phyloP scores from a whole-genome alignment of 768 basidiomycete genomes.

The Hericium alpestre region DNA sequence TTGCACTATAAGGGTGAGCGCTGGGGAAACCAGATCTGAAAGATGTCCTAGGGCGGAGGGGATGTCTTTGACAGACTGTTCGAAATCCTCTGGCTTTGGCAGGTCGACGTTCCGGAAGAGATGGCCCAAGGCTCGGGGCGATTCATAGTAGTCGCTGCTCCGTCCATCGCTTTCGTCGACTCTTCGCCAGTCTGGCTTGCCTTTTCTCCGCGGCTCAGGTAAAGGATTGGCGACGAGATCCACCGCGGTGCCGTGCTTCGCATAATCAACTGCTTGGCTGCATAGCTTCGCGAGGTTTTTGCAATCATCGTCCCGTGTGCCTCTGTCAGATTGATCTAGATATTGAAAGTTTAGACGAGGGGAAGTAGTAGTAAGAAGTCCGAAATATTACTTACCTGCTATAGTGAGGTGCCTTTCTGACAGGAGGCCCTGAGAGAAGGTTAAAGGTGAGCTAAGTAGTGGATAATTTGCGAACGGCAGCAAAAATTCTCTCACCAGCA shows the following conservation, averaged over 20 bases:
- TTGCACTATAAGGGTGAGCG: not conserved
- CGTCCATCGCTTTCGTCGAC: constrained; percentile 22
- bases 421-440: constrained; percentile 44
- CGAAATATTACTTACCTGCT: constrained; percentile 21
- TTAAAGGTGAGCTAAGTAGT: not conserved
- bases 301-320: constrained; percentile 51
- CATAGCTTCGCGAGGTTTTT: constrained; percentile 49
- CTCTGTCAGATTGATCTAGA: constrained; percentile 55
- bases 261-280: constrained; percentile 65
- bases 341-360: too few species aligned
- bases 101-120: constrained; percentile 56
- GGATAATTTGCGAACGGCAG: too few species aligned
- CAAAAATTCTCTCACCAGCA: constrained; percentile 40
- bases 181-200: constrained; percentile 72
- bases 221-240: constrained; percentile 49
- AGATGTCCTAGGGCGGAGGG: not conserved
- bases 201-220: constrained; percentile 22
- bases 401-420: constrained; percentile 60
- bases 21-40: constrained; percentile 1
- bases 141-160: constrained; percentile 57
- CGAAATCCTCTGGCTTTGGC: too few species aligned
- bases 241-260: constrained; percentile 65
- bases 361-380: too few species aligned
- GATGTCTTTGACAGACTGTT: too few species aligned
- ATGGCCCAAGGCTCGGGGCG: constrained; percentile 57